phyloP scores from a whole-genome alignment of 495 filamentous ascomycete genomes.

The Trichoderma erinaceum region DNA sequence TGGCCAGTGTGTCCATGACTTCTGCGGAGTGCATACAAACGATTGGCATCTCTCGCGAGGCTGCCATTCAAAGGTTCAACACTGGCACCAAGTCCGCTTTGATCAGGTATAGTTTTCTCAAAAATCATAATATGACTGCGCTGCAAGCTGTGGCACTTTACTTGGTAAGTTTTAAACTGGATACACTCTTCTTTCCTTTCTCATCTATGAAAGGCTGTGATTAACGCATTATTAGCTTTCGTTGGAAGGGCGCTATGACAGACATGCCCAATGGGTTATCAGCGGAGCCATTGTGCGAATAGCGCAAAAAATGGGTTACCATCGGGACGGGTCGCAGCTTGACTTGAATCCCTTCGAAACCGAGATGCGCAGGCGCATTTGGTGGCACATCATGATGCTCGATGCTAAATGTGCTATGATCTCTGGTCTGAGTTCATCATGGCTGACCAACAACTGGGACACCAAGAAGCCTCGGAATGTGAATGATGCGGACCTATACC shows the following conservation, averaged over 20 bases:
- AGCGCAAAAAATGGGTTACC: constrained; percentile 68
- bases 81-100: constrained; percentile 43
- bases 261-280: constrained; percentile 45
- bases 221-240: constrained; percentile 34
- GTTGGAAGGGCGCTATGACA: constrained; percentile 46
- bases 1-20: constrained; percentile 40
- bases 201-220: background rate
- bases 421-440: constrained; percentile 57
- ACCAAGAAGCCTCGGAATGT: constrained; percentile 48
- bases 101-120: constrained; percentile 44
- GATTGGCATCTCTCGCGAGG: constrained; percentile 40
- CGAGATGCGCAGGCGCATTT: constrained; percentile 62
- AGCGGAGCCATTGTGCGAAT: constrained; percentile 55
- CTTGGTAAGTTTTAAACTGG: constrained; percentile 34
- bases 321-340: constrained; percentile 62
- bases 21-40: constrained; percentile 44
- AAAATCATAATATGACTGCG: constrained; percentile 45
- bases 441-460: constrained; percentile 41
- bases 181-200: background rate
- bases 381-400: constrained; percentile 69
- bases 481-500: constrained; percentile 54
- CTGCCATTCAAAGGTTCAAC: constrained; percentile 35
- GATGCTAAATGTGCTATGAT: constrained; percentile 53
- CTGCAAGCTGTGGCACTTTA: constrained; percentile 50
- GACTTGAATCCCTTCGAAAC: constrained; percentile 59